A percentile compares a stretch with the other conserved stretches of the same genome.
Conservation (phyloP, 1,139 yeast species). For the Lodderomyces pseudojiufengensis region DNA sequence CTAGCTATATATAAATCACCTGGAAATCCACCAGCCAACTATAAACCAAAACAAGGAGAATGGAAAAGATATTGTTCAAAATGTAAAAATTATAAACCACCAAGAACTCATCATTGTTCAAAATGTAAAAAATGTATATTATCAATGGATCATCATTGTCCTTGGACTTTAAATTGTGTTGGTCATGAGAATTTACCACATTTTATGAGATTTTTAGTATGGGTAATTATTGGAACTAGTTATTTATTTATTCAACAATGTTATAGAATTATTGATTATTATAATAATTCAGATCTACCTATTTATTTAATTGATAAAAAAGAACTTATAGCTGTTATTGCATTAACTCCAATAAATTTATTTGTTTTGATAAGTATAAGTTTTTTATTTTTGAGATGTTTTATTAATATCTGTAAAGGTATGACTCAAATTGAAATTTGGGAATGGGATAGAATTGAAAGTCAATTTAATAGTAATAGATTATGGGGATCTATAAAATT, state of each 20-base stretch:
- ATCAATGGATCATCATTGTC: slow-evolving; percentile 90
- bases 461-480: slow-evolving; percentile 52
- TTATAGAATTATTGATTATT: slow-evolving; percentile 42
- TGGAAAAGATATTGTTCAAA: slow-evolving; percentile 49
- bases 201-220: slow-evolving; percentile 69
- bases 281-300: slow-evolving; percentile 54
- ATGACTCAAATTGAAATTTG: slow-evolving; percentile 89
- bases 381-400: slow-evolving; percentile 58
- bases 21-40: slow-evolving; percentile 51
- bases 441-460: slow-evolving; percentile 82
- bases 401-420: slow-evolving; percentile 58
- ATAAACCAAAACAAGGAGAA: slow-evolving; percentile 25
- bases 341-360: slow-evolving; percentile 52
- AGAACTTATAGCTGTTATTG: slow-evolving; percentile 54
- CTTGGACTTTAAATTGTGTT: slow-evolving; percentile 91
- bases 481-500: slow-evolving; percentile 48
- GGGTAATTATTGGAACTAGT: slow-evolving; percentile 60
- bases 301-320: slow-evolving; percentile 51
- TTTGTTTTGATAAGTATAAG: slow-evolving; percentile 59
- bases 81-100: slow-evolving; percentile 90
- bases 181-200: slow-evolving; percentile 82
- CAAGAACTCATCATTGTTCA: slow-evolving; percentile 87
- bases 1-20: slow-evolving; percentile 57
- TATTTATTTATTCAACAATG: slow-evolving; percentile 44
- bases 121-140: slow-evolving; percentile 67